Conservation (phyloP, 2,329 filamentous ascomycete genomes). For the Elsinoe ampelina region DNA sequence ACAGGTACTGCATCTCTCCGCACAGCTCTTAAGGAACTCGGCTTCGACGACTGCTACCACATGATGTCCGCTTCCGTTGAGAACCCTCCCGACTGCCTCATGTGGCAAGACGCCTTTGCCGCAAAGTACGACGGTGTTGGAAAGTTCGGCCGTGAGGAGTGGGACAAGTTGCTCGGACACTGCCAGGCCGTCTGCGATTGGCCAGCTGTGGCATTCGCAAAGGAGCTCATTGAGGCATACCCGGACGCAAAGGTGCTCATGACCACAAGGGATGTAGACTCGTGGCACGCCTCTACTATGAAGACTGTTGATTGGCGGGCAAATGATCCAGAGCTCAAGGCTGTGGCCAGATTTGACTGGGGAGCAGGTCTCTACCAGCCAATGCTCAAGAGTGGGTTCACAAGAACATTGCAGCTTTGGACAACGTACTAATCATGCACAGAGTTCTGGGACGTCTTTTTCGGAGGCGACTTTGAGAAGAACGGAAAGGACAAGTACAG, state of each 20-base stretch:
- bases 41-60: constrained; percentile 62
- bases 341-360: constrained; percentile 50
- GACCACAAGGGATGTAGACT: constrained; percentile 56
- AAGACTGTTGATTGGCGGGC: constrained; percentile 60
- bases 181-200: constrained; percentile 60
- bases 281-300: constrained; percentile 55
- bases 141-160: constrained; percentile 56
- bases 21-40: constrained; percentile 55
- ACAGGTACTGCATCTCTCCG: constrained; percentile 63
- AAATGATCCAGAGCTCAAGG: constrained; percentile 51
- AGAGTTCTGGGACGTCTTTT: constrained; percentile 59
- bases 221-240: constrained; percentile 62
- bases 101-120: constrained; percentile 61
- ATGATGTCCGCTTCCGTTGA: constrained; percentile 63
- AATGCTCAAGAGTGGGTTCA: constrained; percentile 49
- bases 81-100: constrained; percentile 56
- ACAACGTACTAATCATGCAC: constrained; percentile 13
- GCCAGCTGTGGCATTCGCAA: constrained; percentile 58
- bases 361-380: constrained; percentile 59
- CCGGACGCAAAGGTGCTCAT: constrained; percentile 64
- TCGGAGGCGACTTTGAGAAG: constrained; percentile 57
- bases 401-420: background rate
- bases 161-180: constrained; percentile 58
- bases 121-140: constrained; percentile 55
- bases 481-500: constrained; percentile 55